Evolutionary conservation across 352 stramenopile genomes (phyloP).

Genomic region (Pythium chondricola): DNA sequence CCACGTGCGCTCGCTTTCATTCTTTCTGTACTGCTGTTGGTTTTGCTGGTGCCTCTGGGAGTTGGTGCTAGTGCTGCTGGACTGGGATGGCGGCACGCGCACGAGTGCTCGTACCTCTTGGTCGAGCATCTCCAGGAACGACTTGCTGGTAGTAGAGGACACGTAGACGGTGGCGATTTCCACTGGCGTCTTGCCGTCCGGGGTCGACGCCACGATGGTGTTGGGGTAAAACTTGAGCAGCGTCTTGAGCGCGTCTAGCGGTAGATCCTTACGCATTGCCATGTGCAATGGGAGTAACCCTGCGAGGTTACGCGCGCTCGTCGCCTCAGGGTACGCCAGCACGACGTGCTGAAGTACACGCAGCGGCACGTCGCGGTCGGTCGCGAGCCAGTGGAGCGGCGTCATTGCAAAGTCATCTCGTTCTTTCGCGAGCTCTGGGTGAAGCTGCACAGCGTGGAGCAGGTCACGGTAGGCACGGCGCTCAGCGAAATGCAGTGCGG

Average conservation of each 20-base stretch:
- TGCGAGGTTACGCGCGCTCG: conserved; percentile 38
- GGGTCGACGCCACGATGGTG: conserved; percentile 39
- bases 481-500: conserved; percentile 16
- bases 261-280: conserved; percentile 50
- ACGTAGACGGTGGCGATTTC: conserved; percentile 37
- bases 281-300: conserved; percentile 65
- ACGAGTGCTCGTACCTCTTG: conserved; percentile 21
- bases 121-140: conserved; percentile 40
- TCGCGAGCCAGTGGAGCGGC: conserved; percentile 25
- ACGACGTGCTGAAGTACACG: conserved; percentile 45
- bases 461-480: conserved; percentile 16
- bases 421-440: conserved; percentile 10
- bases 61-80: background rate
- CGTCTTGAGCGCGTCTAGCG: conserved; percentile 53
- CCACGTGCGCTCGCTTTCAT: background rate
- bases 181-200: conserved; percentile 38
- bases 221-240: conserved; percentile 63
- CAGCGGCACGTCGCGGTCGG: conserved; percentile 23
- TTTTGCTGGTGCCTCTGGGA: conserved; percentile 1
- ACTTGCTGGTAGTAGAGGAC: conserved; percentile 16
- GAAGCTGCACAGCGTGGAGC: conserved; percentile 15
- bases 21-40: background rate
- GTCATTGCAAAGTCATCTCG: conserved; percentile 26
- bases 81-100: conserved; percentile 1
- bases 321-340: conserved; percentile 34